Evolutionary conservation across 2,329 filamentous ascomycete species (phyloP).

Genomic region (Penicillium sp.): DNA sequence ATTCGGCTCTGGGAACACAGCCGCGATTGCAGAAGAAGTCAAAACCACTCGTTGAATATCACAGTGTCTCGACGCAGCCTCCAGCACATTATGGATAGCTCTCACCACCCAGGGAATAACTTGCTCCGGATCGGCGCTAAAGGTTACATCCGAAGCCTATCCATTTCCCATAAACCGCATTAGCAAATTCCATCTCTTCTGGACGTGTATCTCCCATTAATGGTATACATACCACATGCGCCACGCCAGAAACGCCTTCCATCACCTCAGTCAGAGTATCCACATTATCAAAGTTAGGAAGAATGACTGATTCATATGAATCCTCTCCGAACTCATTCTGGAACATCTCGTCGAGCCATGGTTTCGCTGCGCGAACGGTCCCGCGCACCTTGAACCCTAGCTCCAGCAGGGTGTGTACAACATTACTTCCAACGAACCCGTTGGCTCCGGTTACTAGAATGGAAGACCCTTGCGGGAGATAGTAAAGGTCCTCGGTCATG

Average conservation of each 20-base stretch:
- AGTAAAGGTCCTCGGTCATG: neutral
- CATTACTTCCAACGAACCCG: conserved; percentile 46
- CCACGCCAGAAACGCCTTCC: conserved; percentile 19
- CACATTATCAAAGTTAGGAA: conserved; percentile 1
- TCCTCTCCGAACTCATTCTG: conserved; percentile 22
- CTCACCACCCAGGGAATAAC: conserved; percentile 10
- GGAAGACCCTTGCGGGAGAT: conserved; percentile 15
- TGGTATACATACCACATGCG: conserved; percentile 9
- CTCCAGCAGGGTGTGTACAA: conserved; percentile 41
- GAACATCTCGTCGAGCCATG: conserved; percentile 35
- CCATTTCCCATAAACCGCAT: neutral
- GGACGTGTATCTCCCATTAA: too few relatives aligned
- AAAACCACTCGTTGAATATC: conserved; percentile 20
- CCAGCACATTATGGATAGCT: conserved; percentile 15
- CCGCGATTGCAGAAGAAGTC: conserved; percentile 20
- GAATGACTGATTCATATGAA: conserved; percentile 26
- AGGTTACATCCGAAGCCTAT: conserved; percentile 13
- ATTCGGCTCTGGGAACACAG: conserved; percentile 1
- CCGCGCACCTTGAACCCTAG: conserved; percentile 46
- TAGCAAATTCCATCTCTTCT: neutral
- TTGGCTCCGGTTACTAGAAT: conserved; percentile 49
- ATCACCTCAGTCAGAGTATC: conserved; percentile 16
- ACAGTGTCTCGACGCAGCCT: conserved; percentile 5
- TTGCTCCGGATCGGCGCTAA: conserved; percentile 9
- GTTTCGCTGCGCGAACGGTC: conserved; percentile 39